Conservation (phyloP, 345 rosid species). For the Turritis glabra region DNA sequence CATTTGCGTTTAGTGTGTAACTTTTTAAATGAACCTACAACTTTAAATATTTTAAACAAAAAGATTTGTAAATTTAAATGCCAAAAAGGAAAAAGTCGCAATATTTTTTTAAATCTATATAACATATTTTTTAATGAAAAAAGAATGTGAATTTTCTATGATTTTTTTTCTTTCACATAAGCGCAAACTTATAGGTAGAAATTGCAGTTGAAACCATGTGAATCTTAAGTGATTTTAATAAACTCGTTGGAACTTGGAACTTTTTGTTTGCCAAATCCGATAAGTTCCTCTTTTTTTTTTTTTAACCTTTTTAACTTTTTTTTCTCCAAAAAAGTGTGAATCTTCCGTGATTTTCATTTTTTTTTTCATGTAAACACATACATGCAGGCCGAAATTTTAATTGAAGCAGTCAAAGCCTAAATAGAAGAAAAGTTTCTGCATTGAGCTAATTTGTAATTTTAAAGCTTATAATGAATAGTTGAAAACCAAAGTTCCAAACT, state of each 20-base stretch:
- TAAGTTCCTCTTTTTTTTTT: not conserved
- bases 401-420: not conserved
- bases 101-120: too few species aligned
- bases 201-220: not conserved
- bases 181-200: not conserved
- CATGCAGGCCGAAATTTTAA: not conserved
- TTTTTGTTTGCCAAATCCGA: not conserved
- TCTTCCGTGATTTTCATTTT: not conserved
- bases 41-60: not conserved
- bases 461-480: not conserved
- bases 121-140: too few species aligned
- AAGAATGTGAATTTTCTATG: not conserved
- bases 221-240: not conserved
- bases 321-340: not conserved
- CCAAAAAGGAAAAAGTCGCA: not conserved
- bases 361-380: not conserved
- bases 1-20: not conserved
- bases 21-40: too few species aligned
- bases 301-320: not conserved
- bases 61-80: not conserved
- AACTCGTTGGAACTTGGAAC: not conserved
- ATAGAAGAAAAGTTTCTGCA: not conserved
- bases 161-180: not conserved
- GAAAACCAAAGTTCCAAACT: not conserved
- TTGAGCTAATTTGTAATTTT: not conserved